Conservation (phyloP, 768 basidiomycete species). For the Suillus clintonianus region DNA sequence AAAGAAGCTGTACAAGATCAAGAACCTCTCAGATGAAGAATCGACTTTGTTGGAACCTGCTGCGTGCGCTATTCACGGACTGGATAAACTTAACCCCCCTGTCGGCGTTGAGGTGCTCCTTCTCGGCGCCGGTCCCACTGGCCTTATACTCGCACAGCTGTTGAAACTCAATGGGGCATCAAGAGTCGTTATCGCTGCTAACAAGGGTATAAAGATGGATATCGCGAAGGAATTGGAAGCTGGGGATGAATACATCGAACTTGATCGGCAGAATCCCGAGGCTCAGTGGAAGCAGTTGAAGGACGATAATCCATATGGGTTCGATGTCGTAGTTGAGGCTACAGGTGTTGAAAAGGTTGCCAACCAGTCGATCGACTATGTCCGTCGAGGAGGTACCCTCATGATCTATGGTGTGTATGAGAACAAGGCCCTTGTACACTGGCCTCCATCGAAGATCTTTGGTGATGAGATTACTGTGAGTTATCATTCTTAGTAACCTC, state of each 20-base stretch:
- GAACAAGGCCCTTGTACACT: constrained; percentile 80
- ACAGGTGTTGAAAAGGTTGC: constrained; percentile 85
- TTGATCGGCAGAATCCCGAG: constrained; percentile 74
- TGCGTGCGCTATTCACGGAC: constrained; percentile 88
- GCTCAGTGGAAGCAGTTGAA: constrained; percentile 82
- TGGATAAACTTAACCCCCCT: constrained; percentile 82
- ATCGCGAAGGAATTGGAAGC: constrained; percentile 79
- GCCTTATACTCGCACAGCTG: constrained; percentile 87
- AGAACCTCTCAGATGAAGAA: constrained; percentile 86
- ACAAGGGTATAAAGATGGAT: constrained; percentile 90
- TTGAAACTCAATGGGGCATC: constrained; percentile 85
- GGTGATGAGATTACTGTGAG: constrained; percentile 65
- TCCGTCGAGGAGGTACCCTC: constrained; percentile 79
- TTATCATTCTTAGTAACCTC: not conserved
- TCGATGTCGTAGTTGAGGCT: constrained; percentile 83
- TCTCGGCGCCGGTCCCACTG: constrained; percentile 89
- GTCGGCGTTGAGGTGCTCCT: constrained; percentile 85
- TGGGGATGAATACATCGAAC: constrained; percentile 83
- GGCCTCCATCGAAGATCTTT: constrained; percentile 85
- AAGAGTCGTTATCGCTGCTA: constrained; percentile 81
- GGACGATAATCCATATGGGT: constrained; percentile 82
- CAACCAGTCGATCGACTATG: constrained; percentile 89
- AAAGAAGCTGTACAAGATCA: constrained; percentile 82
- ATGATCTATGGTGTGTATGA: constrained; percentile 93
- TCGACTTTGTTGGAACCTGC: constrained; percentile 88